Evolutionary conservation across 306 rosid genomes (phyloP), one percentile per base, ranked within the genome.

Genomic region (Styphnolobium japonicum): DNA sequence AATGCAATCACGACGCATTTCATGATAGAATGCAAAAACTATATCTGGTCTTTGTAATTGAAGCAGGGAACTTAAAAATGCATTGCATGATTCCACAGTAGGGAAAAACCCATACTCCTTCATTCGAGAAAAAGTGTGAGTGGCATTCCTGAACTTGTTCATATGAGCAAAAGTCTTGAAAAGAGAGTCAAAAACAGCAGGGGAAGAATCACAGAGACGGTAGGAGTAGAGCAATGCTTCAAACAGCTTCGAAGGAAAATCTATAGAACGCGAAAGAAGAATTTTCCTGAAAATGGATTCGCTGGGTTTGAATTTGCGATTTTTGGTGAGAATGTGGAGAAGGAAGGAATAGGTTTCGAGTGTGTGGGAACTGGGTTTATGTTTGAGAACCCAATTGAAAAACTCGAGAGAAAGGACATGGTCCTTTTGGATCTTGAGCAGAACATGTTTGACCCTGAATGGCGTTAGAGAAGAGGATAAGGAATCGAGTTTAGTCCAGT

Each of bases 41-140:
- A 92, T 51, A 76, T 88, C 90, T 0, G 86, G 82, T 61, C 97
- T 89, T 7, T 67, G 84, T 29, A 92, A 81, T 16, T 68, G 82
- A 75, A 92, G 91, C 85, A 88, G 22, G 0, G 95, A 88, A 80
- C 95, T 89, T 10, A 94, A 6, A 76, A 76, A 94, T 0, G 93
- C 95, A 73, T 89, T 94, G 79, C 97, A 94, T 8, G 94, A 94
- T 58, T 86, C 92, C 8, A 92, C 80, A 21, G 88, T 80, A 0
- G 95, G 98, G 46, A 81, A 87, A 71, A 91, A 88, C 2, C 97
- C 98, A 53, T 91, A 83, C 18, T 87, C 91, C 81, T 91, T 92
- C 97, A 94, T 94, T 42, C 37, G 77, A 45, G 76, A 29, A 25
- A 91, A 94, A 2, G 80, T 87, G 39, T 89, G 83, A 11, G 92